Percentiles rank a stretch among this genome's conserved stretches.
Conservation (phyloP, 305 asterid species). For the Fraxinus greggii region DNA sequence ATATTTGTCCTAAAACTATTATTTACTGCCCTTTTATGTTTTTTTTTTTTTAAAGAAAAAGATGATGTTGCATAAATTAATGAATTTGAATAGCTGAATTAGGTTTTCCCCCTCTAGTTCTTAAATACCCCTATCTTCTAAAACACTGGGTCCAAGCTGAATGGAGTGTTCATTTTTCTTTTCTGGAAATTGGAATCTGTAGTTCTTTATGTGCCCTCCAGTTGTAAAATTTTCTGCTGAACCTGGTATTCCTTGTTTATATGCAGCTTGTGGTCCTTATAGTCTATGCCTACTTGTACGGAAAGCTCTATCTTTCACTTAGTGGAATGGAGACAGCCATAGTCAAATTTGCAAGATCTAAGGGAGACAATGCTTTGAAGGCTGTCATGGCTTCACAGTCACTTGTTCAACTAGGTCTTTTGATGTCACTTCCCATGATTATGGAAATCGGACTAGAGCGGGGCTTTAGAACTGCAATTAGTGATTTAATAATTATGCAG, state of each 20-base stretch:
- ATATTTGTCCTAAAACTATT: neutral
- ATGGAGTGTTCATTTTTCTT: neutral
- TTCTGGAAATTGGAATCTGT: neutral
- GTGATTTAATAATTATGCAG: conserved; percentile 29
- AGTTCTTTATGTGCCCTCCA: neutral
- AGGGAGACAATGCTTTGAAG: conserved; percentile 20
- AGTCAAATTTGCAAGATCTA: conserved; percentile 21
- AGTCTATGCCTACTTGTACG: conserved; percentile 29
- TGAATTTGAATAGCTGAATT: neutral
- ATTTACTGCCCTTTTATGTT: neutral
- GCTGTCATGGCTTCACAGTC: conserved; percentile 25
- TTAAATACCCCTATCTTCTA: neutral
- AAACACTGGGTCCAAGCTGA: neutral
- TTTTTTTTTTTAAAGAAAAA: neutral
- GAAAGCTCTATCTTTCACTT: conserved; percentile 29
- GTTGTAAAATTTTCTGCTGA: neutral
- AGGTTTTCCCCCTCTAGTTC: neutral
- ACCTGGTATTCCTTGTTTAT: neutral
- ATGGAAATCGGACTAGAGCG: conserved; percentile 25
- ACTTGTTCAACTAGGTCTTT: conserved; percentile 24
- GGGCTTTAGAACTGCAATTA: conserved; percentile 27
- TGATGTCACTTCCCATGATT: conserved; percentile 28
- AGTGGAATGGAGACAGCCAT: conserved; percentile 28
- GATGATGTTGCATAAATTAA: neutral
- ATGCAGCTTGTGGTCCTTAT: conserved; percentile 24